phyloP scores from a whole-genome alignment of 202 grass and related monocot species.

The Panicum virgatum region DNA sequence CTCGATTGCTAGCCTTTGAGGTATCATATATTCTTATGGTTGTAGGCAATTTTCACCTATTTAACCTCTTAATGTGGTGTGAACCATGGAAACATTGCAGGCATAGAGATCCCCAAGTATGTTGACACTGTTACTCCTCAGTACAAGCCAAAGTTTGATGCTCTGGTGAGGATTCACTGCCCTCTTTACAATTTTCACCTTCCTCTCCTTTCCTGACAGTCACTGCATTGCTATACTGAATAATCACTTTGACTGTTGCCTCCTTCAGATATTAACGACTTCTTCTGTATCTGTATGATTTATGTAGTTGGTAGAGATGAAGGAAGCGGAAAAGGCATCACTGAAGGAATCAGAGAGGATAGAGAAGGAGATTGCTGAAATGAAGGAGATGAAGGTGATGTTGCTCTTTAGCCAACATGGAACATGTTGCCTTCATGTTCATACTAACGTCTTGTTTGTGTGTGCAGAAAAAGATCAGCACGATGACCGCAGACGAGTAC shows the following conservation, averaged over 20 bases:
- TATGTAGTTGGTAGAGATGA: constrained; percentile 64
- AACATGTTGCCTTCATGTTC: neutral
- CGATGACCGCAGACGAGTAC: constrained; percentile 88
- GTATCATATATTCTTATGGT: neutral
- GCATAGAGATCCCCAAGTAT: constrained; percentile 82
- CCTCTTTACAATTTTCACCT: neutral
- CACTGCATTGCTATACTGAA: neutral
- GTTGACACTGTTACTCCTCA: constrained; percentile 87
- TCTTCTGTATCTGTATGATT: neutral
- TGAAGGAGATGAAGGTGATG: constrained; percentile 82
- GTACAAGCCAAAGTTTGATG: constrained; percentile 89
- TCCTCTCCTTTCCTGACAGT: neutral
- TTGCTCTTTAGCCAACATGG: neutral
- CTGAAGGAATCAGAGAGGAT: constrained; percentile 64
- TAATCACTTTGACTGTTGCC: neutral
- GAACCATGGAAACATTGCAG: constrained; percentile 42
- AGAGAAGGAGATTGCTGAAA: constrained; percentile 88
- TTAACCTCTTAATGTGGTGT: neutral
- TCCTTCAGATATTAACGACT: constrained; percentile 8
- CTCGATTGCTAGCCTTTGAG: neutral
- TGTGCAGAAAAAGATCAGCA: constrained; percentile 79
- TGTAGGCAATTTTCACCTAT: constrained; percentile 9
- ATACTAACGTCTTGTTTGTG: constrained; percentile 23
- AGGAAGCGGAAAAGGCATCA: constrained; percentile 72
- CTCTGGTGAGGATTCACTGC: constrained; percentile 51